A percentile compares a stretch with the other conserved stretches of the same genome.
Evolutionary conservation across 208 protist species (phyloP).

Genomic region (Paratrypanosoma confusum): DNA sequence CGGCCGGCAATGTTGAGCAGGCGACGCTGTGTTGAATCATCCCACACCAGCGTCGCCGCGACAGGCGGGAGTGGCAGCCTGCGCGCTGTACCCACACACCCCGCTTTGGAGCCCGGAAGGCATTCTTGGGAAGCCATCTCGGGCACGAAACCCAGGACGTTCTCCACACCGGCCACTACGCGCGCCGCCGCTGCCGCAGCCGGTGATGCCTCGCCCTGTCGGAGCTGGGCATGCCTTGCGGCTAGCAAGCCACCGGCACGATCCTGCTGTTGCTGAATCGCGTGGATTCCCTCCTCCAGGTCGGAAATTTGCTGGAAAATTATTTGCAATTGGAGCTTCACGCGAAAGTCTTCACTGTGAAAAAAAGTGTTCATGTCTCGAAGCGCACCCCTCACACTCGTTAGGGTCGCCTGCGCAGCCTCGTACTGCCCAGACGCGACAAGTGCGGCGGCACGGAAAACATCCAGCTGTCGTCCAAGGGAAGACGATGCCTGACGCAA

Average conservation of each 20-base stretch:
- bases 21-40: slow-evolving; percentile 37
- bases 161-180: no score
- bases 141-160: no score
- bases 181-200: no score
- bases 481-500: no score
- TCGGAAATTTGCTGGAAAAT: slow-evolving; percentile 79
- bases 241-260: no score
- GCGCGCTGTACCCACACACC: no score
- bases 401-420: slow-evolving; percentile 42
- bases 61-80: no score
- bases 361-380: slow-evolving; percentile 59
- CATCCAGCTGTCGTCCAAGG: slow-evolving; percentile 35
- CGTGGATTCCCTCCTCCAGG: slow-evolving; percentile 71
- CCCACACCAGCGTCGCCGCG: no score
- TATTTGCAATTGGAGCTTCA: slow-evolving; percentile 62
- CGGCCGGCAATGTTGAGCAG: slow-evolving; percentile 65
- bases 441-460: slow-evolving; percentile 51
- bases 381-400: slow-evolving; percentile 31
- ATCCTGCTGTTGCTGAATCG: slow-evolving; percentile 31
- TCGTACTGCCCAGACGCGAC: slow-evolving; percentile 38
- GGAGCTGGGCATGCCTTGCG: no score
- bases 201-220: no score
- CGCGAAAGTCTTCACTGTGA: slow-evolving; percentile 52
- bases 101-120: no score
- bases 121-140: no score